Evolutionary conservation across 2,329 filamentous ascomycete genomes (phyloP).

Genomic region (Dryadomyces sulphureus): DNA sequence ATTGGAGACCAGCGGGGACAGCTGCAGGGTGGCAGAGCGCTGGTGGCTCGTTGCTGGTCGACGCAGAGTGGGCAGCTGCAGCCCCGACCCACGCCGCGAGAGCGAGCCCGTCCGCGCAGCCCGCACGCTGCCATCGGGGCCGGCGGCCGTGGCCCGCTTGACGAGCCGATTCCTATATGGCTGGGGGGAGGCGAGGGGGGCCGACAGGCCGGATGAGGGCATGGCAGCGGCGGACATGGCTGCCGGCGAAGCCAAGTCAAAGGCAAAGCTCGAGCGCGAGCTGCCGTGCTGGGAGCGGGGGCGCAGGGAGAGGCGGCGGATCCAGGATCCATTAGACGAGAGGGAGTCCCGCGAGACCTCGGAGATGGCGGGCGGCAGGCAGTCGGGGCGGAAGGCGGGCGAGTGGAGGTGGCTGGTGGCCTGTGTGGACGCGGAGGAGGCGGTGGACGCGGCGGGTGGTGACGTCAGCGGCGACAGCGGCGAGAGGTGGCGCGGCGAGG

Average conservation of each 20-base stretch:
- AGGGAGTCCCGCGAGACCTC: conserved; percentile 39
- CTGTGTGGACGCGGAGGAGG: conserved; percentile 14
- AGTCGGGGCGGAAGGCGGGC: conserved; percentile 24
- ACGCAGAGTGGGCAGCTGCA: conserved; percentile 50
- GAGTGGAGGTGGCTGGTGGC: conserved; percentile 26
- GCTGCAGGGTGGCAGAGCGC: conserved; percentile 54
- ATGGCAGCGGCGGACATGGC: conserved; percentile 56
- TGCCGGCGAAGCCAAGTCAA: too few relatives aligned
- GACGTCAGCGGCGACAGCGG: conserved; percentile 16
- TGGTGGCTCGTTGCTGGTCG: conserved; percentile 70
- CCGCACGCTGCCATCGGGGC: conserved; percentile 25
- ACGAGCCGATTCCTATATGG: conserved; percentile 31
- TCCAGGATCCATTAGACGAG: conserved; percentile 55
- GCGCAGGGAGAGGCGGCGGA: conserved; percentile 53
- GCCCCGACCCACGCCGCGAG: conserved; percentile 34
- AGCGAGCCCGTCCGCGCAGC: conserved; percentile 21
- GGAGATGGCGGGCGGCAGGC: conserved; percentile 19
- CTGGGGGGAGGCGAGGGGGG: neutral
- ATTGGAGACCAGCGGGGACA: conserved; percentile 17
- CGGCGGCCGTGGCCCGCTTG: conserved; percentile 53
- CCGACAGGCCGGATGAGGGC: conserved; percentile 23
- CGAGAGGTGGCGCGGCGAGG: neutral
- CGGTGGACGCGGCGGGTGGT: conserved; percentile 11
- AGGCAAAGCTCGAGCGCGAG: conserved; percentile 46
- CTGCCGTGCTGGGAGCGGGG: conserved; percentile 51